Evolutionary conservation across 2,329 filamentous ascomycete genomes (phyloP).

Genomic region (Trichoderma sp.): DNA sequence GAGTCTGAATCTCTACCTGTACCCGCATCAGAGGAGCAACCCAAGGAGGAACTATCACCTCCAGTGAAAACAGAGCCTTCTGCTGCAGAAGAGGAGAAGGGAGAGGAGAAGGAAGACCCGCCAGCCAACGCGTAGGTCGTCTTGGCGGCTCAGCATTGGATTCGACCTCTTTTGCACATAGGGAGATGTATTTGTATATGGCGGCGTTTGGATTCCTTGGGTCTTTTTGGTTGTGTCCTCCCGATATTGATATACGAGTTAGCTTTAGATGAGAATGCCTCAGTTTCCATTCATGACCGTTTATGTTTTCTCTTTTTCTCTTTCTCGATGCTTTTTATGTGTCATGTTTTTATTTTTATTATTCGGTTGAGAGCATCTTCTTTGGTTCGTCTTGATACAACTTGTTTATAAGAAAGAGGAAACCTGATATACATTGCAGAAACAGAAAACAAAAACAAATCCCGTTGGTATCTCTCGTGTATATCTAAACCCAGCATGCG

Average conservation of each 20-base stretch:
- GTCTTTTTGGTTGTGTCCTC: not conserved
- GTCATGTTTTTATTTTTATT: not conserved
- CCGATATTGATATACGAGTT: not conserved
- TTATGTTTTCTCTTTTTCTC: not conserved
- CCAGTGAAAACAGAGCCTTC: not conserved
- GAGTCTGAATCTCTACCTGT: not conserved
- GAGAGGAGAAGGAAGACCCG: slow-evolving; percentile 16
- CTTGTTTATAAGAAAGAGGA: not conserved
- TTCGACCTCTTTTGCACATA: not conserved
- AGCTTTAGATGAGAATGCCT: not conserved
- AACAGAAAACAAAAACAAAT: not conserved
- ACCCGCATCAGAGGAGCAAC: not conserved
- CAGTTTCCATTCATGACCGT: not conserved
- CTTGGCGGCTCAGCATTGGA: slow-evolving; percentile 15
- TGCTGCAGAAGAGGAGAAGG: slow-evolving; percentile 8
- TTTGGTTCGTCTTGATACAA: not conserved
- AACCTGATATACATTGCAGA: not conserved
- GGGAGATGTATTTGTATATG: not conserved
- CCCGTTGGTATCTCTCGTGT: not conserved
- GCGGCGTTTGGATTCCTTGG: not conserved
- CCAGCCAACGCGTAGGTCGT: slow-evolving; percentile 22
- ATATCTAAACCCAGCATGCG: not conserved
- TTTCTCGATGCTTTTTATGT: not conserved
- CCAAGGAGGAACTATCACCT: not conserved
- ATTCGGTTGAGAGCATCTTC: not conserved